Base-by-base conservation (phyloP, 352 stramenopile genomes). In the Globisporangium spinosum region DNA sequence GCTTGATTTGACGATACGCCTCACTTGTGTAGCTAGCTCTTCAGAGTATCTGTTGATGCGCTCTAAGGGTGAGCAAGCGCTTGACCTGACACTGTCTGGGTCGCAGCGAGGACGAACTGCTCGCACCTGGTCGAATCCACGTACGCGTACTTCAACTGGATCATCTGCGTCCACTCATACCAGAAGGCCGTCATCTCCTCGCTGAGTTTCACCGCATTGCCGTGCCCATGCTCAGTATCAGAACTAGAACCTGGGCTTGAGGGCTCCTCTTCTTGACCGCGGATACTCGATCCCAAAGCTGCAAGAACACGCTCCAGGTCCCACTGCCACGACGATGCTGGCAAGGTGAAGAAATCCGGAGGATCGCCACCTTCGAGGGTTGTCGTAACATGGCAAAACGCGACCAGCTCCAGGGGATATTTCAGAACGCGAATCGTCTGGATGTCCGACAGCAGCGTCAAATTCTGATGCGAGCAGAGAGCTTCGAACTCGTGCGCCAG, bases 131-230 rank as follows among this genome's bases (percentile, higher is more conserved):
- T 43, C 20, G 58, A 65, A 15, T 79, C 63, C 12, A 83, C n/a
- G 38, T 80, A 83, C 64, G 78, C 79, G 49, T 83, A 84, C 59
- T 77, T 87, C 57, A 85, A 66, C 25, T 78, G 45, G 71, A 87
- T 82, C 51, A 79, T 73, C 54, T 78, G 67, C 23, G 67, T 54
- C 75, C 76, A 87, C 51, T 62, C 67, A 34, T 43, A 53, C 59
- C 60, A 64, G 45, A 64, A 71, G 2, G 59, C 62, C 32, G 58
- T 25, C 32, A 61, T 43, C 35, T 70, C 65, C 0, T 20, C 22
- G 13, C 53, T 29, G 15, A 54, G 53, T 51, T 62, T 13, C 7
- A 22, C 15, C 1, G 5, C 35, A 13, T 12, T 20, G 15, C 40
- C 25, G 9, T 58, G 27, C 3, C 22, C 58, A 40, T 29, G 32